A percentile compares a stretch with the other conserved stretches of the same genome.
Evolutionary conservation across 2,329 filamentous ascomycete species (phyloP).

Genomic region (Akanthomyces uredinophilus): DNA sequence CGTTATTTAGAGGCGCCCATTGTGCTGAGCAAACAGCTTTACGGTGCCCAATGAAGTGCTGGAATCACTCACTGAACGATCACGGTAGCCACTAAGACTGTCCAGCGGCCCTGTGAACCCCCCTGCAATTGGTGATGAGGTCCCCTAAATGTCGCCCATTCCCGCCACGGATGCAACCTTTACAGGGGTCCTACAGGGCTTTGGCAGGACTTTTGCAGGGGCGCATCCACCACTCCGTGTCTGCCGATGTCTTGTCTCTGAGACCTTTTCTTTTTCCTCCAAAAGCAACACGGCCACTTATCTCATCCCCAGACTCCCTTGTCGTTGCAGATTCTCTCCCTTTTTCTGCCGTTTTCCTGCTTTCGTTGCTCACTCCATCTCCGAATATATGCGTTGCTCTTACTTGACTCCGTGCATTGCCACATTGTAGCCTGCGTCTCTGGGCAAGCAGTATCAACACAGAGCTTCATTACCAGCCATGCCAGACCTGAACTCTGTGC

Average conservation of each 20-base stretch:
- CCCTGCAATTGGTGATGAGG: no score
- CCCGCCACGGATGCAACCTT: no score
- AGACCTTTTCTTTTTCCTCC: not conserved
- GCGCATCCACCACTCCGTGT: not conserved
- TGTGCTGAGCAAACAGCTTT: no score
- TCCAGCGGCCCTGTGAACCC: no score
- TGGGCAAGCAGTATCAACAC: not conserved
- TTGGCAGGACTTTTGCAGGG: not conserved
- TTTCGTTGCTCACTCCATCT: not conserved
- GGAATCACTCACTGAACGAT: no score
- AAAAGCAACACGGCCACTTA: not conserved
- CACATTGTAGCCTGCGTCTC: not conserved
- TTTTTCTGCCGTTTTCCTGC: not conserved
- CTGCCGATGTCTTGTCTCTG: constrained; percentile 3
- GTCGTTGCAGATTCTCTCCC: not conserved
- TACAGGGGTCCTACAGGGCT: not conserved
- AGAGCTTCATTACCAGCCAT: constrained; percentile 26
- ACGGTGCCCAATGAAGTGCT: no score
- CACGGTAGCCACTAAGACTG: no score
- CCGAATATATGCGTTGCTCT: not conserved
- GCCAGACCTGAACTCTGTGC: constrained; percentile 54
- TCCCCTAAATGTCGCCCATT: no score
- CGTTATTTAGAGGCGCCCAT: no score
- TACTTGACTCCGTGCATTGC: not conserved
- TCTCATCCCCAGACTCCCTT: not conserved